phyloP scores from a whole-genome alignment of 345 rosid genomes.

The Cardiospermum halicacabum region DNA sequence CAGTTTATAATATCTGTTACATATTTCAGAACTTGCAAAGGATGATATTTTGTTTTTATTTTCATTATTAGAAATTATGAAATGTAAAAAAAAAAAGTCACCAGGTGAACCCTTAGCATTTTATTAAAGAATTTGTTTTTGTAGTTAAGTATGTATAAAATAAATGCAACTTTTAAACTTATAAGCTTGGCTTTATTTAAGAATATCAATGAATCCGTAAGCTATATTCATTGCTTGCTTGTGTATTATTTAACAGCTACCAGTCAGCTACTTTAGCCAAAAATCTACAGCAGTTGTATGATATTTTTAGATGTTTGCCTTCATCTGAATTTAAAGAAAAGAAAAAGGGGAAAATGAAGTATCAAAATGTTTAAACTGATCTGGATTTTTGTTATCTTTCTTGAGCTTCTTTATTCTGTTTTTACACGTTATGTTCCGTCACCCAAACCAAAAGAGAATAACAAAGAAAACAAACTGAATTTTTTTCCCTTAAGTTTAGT shows the following conservation, averaged over 20 bases:
- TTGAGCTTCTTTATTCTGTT: not conserved
- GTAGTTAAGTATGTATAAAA: not conserved
- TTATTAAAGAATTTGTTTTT: not conserved
- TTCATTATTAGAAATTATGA: no score
- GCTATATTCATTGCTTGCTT: slow-evolving; percentile 1
- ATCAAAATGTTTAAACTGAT: no score
- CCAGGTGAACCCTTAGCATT: no score
- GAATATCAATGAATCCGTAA: slow-evolving; percentile 2
- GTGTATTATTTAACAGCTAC: not conserved
- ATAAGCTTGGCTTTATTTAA: not conserved
- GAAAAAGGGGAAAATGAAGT: no score
- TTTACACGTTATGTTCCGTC: not conserved
- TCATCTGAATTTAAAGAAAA: not conserved
- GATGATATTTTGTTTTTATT: no score
- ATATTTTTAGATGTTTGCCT: not conserved
- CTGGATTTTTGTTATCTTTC: not conserved
- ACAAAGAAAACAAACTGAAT: not conserved
- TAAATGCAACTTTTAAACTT: not conserved
- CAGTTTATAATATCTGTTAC: no score
- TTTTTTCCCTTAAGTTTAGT: not conserved
- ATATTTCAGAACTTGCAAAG: no score
- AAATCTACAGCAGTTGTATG: not conserved
- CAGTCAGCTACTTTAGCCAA: not conserved
- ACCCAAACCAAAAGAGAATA: not conserved
- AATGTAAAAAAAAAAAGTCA: no score